Conservation (phyloP, 2,329 filamentous ascomycete species). For the Claviceps humidiphila region DNA sequence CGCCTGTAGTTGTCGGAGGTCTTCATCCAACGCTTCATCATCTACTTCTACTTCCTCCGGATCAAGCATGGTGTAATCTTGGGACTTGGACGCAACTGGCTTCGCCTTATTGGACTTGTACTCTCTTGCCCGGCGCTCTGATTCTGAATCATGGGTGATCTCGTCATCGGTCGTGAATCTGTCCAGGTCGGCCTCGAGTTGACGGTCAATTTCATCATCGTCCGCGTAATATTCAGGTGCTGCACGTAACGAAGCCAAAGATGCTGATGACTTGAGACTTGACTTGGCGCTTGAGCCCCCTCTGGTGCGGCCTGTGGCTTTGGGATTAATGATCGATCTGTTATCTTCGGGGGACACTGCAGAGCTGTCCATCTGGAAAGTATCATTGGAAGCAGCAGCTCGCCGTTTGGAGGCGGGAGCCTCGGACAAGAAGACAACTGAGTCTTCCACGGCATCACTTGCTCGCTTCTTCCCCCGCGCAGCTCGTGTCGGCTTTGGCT, state of each 20-base stretch:
- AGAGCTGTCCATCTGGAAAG: constrained; percentile 27
- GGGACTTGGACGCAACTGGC: constrained; percentile 18
- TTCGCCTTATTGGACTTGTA: constrained; percentile 16
- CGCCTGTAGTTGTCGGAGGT: constrained; percentile 34
- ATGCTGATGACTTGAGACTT: constrained; percentile 29
- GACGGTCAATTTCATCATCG: constrained; percentile 53
- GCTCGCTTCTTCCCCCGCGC: constrained; percentile 47
- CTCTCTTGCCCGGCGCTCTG: constrained; percentile 23
- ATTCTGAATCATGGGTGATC: constrained; percentile 31
- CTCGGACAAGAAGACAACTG: constrained; percentile 27
- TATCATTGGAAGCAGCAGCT: constrained; percentile 37
- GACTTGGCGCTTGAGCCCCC: constrained; percentile 28
- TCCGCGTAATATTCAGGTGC: constrained; percentile 33
- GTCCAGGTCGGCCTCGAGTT: constrained; percentile 52
- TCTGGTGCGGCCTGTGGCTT: constrained; percentile 16
- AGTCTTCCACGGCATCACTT: constrained; percentile 45
- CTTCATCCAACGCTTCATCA: constrained; percentile 37
- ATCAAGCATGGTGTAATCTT: constrained; percentile 40
- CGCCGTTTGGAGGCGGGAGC: constrained; percentile 46
- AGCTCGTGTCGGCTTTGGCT: constrained; percentile 21
- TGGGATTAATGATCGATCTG: constrained; percentile 26
- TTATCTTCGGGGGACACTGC: constrained; percentile 25
- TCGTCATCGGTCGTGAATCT: constrained; percentile 40
- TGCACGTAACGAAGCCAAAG: constrained; percentile 30
- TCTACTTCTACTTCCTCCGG: constrained; percentile 29